A percentile compares a stretch with the other conserved stretches of the same genome.
Evolutionary conservation across 306 rosid species (phyloP).

Genomic region (Cucurbita pepo): DNA sequence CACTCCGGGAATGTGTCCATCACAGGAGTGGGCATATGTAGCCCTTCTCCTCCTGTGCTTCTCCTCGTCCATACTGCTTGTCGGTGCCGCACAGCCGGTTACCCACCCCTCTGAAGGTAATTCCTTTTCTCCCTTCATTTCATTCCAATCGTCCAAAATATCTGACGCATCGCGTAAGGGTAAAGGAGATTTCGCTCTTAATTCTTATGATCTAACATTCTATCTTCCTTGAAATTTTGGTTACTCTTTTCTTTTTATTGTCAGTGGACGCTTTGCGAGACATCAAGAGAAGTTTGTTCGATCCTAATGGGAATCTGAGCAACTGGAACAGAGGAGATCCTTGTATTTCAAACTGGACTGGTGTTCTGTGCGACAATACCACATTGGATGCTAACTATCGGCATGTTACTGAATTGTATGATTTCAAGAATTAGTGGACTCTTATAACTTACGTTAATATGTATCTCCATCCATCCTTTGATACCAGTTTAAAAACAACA

Average conservation of each 20-base stretch:
- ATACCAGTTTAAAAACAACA: neutral
- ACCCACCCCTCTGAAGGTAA: conserved; percentile 53
- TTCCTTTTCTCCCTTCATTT: neutral
- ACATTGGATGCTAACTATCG: conserved; percentile 43
- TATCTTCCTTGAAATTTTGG: conserved; percentile 5
- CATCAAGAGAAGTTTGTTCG: conserved; percentile 42
- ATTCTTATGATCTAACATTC: neutral
- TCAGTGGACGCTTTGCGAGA: conserved; percentile 60
- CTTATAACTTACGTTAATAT: neutral
- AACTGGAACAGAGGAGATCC: conserved; percentile 77
- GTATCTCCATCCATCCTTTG: neutral
- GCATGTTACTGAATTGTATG: conserved; percentile 70
- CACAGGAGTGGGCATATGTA: conserved; percentile 24
- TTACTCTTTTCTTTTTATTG: conserved; percentile 14
- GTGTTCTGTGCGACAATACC: conserved; percentile 53
- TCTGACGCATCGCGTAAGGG: neutral
- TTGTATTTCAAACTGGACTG: conserved; percentile 58
- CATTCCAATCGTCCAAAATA: neutral
- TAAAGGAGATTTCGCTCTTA: neutral
- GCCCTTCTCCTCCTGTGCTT: conserved; percentile 26
- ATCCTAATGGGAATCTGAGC: conserved; percentile 58
- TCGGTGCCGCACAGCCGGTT: conserved; percentile 16
- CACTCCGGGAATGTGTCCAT: conserved; percentile 26
- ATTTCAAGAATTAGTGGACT: conserved; percentile 4
- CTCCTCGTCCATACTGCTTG: conserved; percentile 28